phyloP scores from a whole-genome alignment of 2,329 filamentous ascomycete genomes.

The Stagonosporopsis cucurbitacearum region DNA sequence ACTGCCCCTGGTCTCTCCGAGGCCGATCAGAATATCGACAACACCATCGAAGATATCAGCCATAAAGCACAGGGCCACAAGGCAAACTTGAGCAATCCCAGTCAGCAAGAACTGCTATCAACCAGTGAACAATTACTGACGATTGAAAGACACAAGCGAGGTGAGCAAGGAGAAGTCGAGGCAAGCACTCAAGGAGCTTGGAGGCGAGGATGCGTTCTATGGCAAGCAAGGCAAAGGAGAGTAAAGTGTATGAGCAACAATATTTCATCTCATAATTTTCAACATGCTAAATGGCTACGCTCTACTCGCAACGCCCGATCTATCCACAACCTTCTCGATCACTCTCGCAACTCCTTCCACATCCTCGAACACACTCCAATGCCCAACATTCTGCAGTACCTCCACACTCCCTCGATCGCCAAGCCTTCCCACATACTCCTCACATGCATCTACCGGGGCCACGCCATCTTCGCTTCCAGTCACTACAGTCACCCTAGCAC shows the following conservation, averaged over 20 bases:
- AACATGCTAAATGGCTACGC: background rate
- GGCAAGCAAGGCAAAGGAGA: slow-evolving; percentile 52
- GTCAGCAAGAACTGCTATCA: slow-evolving; percentile 33
- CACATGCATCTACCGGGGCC: slow-evolving; percentile 46
- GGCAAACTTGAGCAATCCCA: slow-evolving; percentile 57
- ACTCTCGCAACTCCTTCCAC: slow-evolving; percentile 43
- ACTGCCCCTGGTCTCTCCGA: slow-evolving; percentile 19
- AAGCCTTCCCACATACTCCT: slow-evolving; percentile 42
- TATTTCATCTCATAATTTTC: background rate
- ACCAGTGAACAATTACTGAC: background rate
- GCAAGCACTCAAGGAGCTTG: slow-evolving; percentile 51
- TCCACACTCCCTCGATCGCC: slow-evolving; percentile 33
- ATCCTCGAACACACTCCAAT: slow-evolving; percentile 62
- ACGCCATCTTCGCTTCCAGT: slow-evolving; percentile 57
- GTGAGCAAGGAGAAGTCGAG: slow-evolving; percentile 55
- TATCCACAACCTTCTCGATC: slow-evolving; percentile 23
- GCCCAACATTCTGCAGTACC: slow-evolving; percentile 53
- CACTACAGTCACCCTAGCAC: slow-evolving; percentile 46
- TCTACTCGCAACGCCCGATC: background rate
- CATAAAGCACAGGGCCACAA: slow-evolving; percentile 50
- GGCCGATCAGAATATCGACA: slow-evolving; percentile 22
- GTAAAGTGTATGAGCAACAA: slow-evolving; percentile 24
- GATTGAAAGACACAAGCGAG: slow-evolving; percentile 5
- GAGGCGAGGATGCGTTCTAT: slow-evolving; percentile 54
- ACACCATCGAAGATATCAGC: slow-evolving; percentile 23